phyloP scores from a whole-genome alignment of 148 eudicot genomes.

The Rhododendron mucronatum region DNA sequence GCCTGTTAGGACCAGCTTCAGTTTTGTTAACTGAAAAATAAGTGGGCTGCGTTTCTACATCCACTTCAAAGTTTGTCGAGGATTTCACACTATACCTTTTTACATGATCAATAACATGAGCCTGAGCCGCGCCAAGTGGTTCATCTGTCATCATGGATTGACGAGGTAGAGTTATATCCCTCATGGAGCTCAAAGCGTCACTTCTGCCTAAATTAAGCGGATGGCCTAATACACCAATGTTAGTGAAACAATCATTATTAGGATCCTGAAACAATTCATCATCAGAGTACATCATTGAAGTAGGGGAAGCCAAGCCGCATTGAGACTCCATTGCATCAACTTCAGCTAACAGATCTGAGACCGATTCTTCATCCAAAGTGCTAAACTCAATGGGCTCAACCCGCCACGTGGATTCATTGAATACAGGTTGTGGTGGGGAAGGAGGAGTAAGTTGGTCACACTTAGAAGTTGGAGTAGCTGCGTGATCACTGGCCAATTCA shows the following conservation, averaged over 20 bases:
- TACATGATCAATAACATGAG: slow-evolving; percentile 26
- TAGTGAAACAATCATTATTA: slow-evolving; percentile 54
- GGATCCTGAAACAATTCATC: slow-evolving; percentile 53
- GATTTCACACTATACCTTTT: slow-evolving; percentile 33
- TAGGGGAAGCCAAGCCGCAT: slow-evolving; percentile 58
- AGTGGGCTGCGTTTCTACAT: slow-evolving; percentile 31
- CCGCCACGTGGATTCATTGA: slow-evolving; percentile 53
- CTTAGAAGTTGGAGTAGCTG: slow-evolving; percentile 21
- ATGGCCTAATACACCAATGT: slow-evolving; percentile 56
- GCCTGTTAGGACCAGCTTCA: slow-evolving; percentile 25
- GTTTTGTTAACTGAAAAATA: slow-evolving; percentile 19
- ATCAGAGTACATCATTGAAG: slow-evolving; percentile 55
- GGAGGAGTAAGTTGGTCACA: slow-evolving; percentile 31
- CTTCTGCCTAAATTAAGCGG: slow-evolving; percentile 43
- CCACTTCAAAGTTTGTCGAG: slow-evolving; percentile 26
- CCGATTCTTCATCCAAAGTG: slow-evolving; percentile 84
- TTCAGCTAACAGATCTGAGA: slow-evolving; percentile 89
- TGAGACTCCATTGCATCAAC: slow-evolving; percentile 96
- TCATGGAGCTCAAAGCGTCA: slow-evolving; percentile 54
- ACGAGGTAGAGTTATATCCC: slow-evolving; percentile 41
- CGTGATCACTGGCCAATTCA: slow-evolving; percentile 23
- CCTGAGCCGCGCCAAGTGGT: slow-evolving; percentile 15
- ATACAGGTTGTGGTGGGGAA: slow-evolving; percentile 33
- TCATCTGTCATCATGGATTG: slow-evolving; percentile 26
- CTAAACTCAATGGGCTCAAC: slow-evolving; percentile 70